Conservation (phyloP, 768 basidiomycete genomes). For the Russula griseocarnosa region DNA sequence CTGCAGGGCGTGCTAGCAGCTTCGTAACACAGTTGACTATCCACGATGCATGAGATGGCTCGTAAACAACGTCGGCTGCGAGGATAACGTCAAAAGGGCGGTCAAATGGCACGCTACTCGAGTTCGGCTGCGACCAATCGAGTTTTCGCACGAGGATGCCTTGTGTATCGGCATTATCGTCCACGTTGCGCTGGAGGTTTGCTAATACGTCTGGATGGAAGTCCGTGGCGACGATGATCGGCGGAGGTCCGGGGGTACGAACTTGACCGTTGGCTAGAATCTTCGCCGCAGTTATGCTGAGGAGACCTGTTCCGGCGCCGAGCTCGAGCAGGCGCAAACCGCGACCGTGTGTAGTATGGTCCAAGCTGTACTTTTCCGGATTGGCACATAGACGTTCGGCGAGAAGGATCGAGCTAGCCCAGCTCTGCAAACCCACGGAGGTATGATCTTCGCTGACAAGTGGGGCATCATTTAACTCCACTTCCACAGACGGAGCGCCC, state of each 20-base stretch:
- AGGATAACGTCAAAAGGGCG: constrained; percentile 63
- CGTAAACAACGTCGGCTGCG: constrained; percentile 78
- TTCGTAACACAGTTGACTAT: constrained; percentile 58
- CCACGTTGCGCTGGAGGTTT: constrained; percentile 61
- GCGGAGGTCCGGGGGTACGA: constrained; percentile 25
- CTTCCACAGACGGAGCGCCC: constrained; percentile 34
- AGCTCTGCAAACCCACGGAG: constrained; percentile 78
- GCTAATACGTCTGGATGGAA: constrained; percentile 71
- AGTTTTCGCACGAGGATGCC: constrained; percentile 47
- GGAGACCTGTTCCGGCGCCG: constrained; percentile 80
- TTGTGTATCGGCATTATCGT: constrained; percentile 43
- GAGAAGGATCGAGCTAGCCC: constrained; percentile 74
- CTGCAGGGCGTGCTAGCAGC: constrained; percentile 41
- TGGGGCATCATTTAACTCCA: constrained; percentile 69
- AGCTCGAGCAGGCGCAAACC: constrained; percentile 56
- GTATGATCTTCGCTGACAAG: constrained; percentile 65
- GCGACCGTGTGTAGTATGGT: not conserved
- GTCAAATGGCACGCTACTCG: constrained; percentile 34
- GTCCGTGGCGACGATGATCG: constrained; percentile 63
- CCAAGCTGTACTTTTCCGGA: constrained; percentile 43
- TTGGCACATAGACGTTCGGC: constrained; percentile 55
- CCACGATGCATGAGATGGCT: constrained; percentile 64
- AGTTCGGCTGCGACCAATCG: constrained; percentile 58
- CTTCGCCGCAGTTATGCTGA: constrained; percentile 65
- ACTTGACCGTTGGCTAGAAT: constrained; percentile 34